Percentiles rank a stretch among this genome's conserved stretches.
Conservation (phyloP, 106 monocot genomes). For the Xerophyta viscosa region DNA sequence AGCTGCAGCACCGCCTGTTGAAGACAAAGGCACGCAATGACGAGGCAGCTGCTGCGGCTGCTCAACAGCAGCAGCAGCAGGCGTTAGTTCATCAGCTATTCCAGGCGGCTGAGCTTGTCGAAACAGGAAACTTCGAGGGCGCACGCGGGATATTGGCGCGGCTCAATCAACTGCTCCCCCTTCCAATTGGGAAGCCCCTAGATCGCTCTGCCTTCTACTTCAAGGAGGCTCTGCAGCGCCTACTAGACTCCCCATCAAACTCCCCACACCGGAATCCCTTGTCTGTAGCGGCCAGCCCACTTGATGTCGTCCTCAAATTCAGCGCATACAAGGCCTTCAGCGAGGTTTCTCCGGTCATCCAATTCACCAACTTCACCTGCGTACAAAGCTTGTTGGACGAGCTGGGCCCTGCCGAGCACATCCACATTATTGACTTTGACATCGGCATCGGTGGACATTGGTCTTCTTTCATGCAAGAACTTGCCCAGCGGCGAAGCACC, state of each 20-base stretch:
- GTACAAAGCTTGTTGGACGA: conserved; percentile 75
- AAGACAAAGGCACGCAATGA: conserved; percentile 15
- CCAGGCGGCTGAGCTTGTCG: conserved; percentile 72
- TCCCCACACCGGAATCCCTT: conserved; percentile 12
- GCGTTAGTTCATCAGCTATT: conserved; percentile 58
- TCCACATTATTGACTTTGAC: conserved; percentile 88
- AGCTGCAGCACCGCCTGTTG: conserved; percentile 15
- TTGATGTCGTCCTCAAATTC: conserved; percentile 69
- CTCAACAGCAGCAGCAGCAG: conserved; percentile 32
- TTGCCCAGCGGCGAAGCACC: conserved; percentile 44
- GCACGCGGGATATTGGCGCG: conserved; percentile 99
- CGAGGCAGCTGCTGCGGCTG: conserved; percentile 5
- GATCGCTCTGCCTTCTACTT: conserved; percentile 75
- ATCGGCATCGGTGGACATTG: conserved; percentile 81
- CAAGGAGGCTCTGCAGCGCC: conserved; percentile 63
- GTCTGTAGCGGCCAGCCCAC: conserved; percentile 8
- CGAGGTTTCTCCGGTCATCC: conserved; percentile 71
- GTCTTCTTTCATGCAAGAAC: conserved; percentile 87
- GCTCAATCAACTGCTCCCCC: conserved; percentile 96
- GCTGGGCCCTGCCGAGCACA: conserved; percentile 29
- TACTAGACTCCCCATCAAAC: conserved; percentile 5
- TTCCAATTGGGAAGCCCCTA: conserved; percentile 64
- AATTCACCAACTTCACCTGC: conserved; percentile 86
- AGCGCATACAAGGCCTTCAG: conserved; percentile 74
- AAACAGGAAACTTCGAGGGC: conserved; percentile 55